A percentile compares a stretch with the other conserved stretches of the same genome.
These are phyloP conservation scores for Pichia gijzeniarum DNA, from an alignment of 805 yeast species.

Conservation along the genomic window DNA sequence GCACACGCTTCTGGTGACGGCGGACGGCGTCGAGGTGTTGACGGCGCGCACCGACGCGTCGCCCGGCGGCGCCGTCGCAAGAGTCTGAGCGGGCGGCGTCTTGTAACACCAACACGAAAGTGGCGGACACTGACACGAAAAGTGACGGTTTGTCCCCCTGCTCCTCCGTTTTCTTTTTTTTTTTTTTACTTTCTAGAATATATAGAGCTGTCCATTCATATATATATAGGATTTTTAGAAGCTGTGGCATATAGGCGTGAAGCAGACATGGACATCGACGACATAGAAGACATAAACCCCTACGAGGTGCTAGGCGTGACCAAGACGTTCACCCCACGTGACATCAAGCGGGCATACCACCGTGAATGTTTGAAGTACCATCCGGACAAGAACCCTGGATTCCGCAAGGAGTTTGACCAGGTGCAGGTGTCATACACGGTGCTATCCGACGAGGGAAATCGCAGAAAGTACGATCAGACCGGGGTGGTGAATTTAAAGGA, in stretches of 20 bases:
- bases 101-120: too few relatives aligned
- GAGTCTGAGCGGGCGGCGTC: conserved; percentile 27
- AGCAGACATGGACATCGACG: too few relatives aligned
- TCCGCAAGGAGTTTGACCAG: conserved; percentile 46
- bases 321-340: conserved; percentile 38
- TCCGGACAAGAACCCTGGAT: conserved; percentile 55
- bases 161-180: too few relatives aligned
- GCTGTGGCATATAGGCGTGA: too few relatives aligned
- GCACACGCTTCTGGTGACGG: conserved; percentile 89
- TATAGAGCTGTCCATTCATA: too few relatives aligned
- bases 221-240: background rate
- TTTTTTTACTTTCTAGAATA: too few relatives aligned
- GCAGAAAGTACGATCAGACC: conserved; percentile 60
- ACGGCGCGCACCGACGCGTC: conserved; percentile 73
- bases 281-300: conserved; percentile 35
- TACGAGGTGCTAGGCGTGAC: conserved; percentile 46
- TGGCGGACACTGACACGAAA: too few relatives aligned
- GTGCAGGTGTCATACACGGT: conserved; percentile 73
- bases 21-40: conserved; percentile 84
- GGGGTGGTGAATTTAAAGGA: conserved; percentile 48
- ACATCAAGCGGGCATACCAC: conserved; percentile 62
- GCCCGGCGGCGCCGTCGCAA: conserved; percentile 81
- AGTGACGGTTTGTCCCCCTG: too few relatives aligned
- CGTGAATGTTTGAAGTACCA: conserved; percentile 57
- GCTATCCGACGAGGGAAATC: conserved; percentile 49